These are phyloP conservation scores for Mallotus japonicus DNA, from an alignment of 441 rosid genomes.

Conservation along the genomic window DNA sequence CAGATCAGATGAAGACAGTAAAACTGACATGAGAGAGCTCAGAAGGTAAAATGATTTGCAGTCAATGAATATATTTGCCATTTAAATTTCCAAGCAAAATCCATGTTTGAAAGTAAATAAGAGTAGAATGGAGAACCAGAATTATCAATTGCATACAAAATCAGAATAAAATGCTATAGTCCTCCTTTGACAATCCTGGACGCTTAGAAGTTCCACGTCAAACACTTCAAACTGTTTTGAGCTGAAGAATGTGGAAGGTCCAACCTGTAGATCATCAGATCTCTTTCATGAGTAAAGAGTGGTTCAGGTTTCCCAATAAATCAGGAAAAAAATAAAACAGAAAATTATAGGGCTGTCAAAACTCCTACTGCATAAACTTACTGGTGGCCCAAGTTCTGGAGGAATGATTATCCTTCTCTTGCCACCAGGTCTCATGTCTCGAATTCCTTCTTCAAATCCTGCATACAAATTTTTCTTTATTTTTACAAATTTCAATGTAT, in stretches of 20 bases:
- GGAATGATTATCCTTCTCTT: slow-evolving; percentile 90
- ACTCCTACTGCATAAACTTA: slow-evolving; percentile 34
- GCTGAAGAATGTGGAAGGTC: slow-evolving; percentile 96
- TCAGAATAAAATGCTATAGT: slow-evolving; percentile 91
- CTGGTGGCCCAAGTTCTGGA: slow-evolving; percentile 97
- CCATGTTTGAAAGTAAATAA: background rate
- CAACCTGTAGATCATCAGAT: slow-evolving; percentile 47
- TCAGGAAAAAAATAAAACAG: background rate
- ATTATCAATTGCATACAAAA: slow-evolving; percentile 60
- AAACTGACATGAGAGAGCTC: background rate
- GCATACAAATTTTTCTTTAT: slow-evolving; percentile 20
- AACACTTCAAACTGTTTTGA: slow-evolving; percentile 92
- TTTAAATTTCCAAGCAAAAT: background rate
- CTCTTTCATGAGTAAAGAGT: background rate
- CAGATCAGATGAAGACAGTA: background rate
- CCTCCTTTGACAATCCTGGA: slow-evolving; percentile 76
- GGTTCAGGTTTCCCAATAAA: background rate
- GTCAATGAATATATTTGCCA: background rate
- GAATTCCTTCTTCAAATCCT: slow-evolving; percentile 93
- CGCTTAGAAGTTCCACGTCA: slow-evolving; percentile 73
- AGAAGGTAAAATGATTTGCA: background rate
- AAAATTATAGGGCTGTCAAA: background rate
- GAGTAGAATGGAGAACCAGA: background rate
- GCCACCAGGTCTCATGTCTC: slow-evolving; percentile 91
- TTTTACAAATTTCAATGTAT: background rate